Percentiles rank a stretch among this genome's conserved stretches.
These are phyloP conservation scores for Nakazawaea anatomiae DNA, from an alignment of 805 yeast genomes.

Conservation along the genomic window DNA sequence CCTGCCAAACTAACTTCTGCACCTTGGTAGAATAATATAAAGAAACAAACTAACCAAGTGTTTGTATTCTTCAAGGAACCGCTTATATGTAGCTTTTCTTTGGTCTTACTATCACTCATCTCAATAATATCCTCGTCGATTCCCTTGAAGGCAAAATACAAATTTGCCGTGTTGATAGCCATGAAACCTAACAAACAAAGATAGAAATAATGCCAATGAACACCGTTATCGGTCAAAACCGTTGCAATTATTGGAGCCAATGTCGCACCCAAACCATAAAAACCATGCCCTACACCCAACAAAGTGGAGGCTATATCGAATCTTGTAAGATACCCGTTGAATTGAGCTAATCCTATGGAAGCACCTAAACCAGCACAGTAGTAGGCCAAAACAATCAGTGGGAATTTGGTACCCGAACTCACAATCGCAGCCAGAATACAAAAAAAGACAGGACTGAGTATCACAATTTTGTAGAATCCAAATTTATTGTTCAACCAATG, in stretches of 20 bases:
- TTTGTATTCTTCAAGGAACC: conserved; percentile 24
- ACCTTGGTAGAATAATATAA: conserved; percentile 60
- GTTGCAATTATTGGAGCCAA: conserved; percentile 63
- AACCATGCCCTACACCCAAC: conserved; percentile 63
- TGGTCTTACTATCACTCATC: conserved; percentile 22
- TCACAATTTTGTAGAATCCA: conserved; percentile 32
- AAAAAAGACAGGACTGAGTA: conserved; percentile 31
- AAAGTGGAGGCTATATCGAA: conserved; percentile 48
- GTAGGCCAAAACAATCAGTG: conserved; percentile 42
- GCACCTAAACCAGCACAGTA: conserved; percentile 52
- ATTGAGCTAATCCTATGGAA: conserved; percentile 43
- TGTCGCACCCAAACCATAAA: conserved; percentile 70
- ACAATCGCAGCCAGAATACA: conserved; percentile 37
- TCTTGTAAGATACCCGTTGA: conserved; percentile 43
- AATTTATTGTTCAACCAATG: conserved; percentile 35
- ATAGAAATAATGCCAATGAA: conserved; percentile 49
- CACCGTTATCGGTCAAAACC: conserved; percentile 38
- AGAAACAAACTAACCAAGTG: conserved; percentile 46
- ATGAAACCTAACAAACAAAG: conserved; percentile 36
- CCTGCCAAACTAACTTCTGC: conserved; percentile 66
- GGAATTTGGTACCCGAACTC: conserved; percentile 41
- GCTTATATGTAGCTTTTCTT: neutral
- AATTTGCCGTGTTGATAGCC: conserved; percentile 25
- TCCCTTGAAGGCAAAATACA: conserved; percentile 39
- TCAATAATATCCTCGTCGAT: conserved; percentile 39